phyloP scores from a whole-genome alignment of 2,329 filamentous ascomycete species.

The Fonsecaea erecta region DNA sequence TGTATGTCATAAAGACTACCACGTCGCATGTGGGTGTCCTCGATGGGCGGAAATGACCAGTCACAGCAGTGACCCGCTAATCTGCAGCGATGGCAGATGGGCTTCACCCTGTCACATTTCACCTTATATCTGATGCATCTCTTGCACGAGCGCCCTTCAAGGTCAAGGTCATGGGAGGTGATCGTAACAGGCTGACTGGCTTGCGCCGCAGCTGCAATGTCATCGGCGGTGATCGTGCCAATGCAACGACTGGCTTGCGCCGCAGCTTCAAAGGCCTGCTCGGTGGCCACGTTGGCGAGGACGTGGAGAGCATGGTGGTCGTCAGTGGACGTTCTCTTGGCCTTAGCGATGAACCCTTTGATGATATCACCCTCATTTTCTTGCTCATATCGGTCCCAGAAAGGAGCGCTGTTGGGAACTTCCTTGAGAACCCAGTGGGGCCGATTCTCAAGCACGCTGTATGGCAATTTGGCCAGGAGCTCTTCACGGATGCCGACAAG shows the following conservation, averaged over 20 bases:
- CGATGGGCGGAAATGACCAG: not conserved
- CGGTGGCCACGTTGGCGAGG: not conserved
- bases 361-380: slow-evolving; percentile 5
- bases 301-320: not conserved
- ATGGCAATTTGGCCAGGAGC: slow-evolving; percentile 22
- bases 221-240: not conserved
- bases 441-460: slow-evolving; percentile 12
- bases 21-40: not conserved
- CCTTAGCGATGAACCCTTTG: slow-evolving; percentile 1
- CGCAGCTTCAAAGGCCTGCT: not conserved
- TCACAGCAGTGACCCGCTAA: not conserved
- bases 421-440: slow-evolving; percentile 4
- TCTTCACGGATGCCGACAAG: slow-evolving; percentile 7
- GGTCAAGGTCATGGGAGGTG: no score
- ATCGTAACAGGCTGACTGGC: no score
- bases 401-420: slow-evolving; percentile 11
- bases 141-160: no score
- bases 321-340: not conserved
- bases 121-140: slow-evolving; percentile 1
- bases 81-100: slow-evolving; percentile 9
- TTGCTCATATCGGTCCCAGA: slow-evolving; percentile 4
- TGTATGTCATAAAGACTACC: not conserved
- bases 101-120: slow-evolving; percentile 14
- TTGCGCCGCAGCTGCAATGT: no score
- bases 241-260: not conserved